Evolutionary conservation across 495 filamentous ascomycete species (phyloP), one percentile per base, ranked within the genome.

Genomic region (Penicillium maclennaniae): DNA sequence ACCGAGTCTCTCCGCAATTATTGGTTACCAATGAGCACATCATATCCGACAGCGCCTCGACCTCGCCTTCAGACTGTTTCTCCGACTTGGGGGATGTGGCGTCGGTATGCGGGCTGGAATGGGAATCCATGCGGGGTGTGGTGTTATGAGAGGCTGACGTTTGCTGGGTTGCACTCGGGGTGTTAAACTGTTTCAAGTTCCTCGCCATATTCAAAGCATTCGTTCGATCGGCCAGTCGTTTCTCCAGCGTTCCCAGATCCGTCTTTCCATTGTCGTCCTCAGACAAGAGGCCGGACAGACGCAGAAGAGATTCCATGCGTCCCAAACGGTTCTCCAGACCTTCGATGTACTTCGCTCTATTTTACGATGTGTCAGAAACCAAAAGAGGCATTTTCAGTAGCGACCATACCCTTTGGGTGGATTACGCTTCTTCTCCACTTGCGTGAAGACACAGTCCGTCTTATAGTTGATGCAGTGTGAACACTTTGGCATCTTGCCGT

Each of bases 21-120:
- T 96, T 97, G 7, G 93, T 98, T n/a, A 98, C 92, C 38, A 98
- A 73, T 1, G 91, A 96, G 69, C 93, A 97, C 93, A 98, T 97
- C 87, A 97, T 95, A 70, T 98, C 93, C 8, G 93, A 95, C 54
- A 98, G 65, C 1, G 84, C 87, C 63, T 95, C 92, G 7, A 95
- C 92, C 61, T 95, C 88, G 39, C 81, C 79, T 55, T 88, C 85
- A 1, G 74, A 72, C 53, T 80, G 78, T 50, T 77, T 78, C 38
- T 79, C 71, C 28, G 75, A 79, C 17, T 70, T 72, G 1, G 84
- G 83, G 4, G 87, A 87, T 6, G 84, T 79, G 43, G 82, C 69
- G 25, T 83, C 76, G 36, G 80, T 84, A 28, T 69, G 79, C 7
- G 85, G 80, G 14, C 80, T 81, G 15, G 83, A 81, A n/a, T 70